A percentile compares a stretch with the other conserved stretches of the same genome.
These are phyloP conservation scores for Backusella tarrabulga DNA, from an alignment of 192 early-diverging fungal genomes.

Conservation along the genomic window DNA sequence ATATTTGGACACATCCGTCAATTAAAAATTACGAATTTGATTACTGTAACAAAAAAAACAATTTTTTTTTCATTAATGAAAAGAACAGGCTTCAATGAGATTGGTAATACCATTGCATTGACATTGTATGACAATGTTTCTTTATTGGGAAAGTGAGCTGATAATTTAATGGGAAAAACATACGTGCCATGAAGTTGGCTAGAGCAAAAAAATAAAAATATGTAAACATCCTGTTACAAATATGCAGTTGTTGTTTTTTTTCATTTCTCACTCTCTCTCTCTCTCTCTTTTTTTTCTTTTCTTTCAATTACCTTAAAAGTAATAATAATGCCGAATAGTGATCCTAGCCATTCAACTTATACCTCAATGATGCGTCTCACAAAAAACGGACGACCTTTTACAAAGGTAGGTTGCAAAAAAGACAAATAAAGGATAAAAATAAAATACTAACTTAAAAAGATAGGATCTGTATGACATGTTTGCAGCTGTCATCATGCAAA, in stretches of 20 bases:
- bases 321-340: neutral
- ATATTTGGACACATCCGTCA: neutral
- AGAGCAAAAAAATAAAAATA: neutral
- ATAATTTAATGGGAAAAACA: neutral
- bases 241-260: neutral
- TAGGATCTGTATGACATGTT: conserved; percentile 54
- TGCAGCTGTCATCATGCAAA: conserved; percentile 44
- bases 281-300: neutral
- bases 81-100: neutral
- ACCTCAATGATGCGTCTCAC: conserved; percentile 15
- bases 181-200: neutral
- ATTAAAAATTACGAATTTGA: neutral
- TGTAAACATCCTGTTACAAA: neutral
- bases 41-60: neutral
- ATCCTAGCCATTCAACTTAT: neutral
- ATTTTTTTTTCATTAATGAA: neutral
- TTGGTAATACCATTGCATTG: neutral
- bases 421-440: neutral
- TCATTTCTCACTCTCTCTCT: neutral
- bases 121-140: neutral
- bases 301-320: neutral
- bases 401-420: conserved; percentile 7
- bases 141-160: neutral
- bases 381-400: conserved; percentile 1
- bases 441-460: neutral